Evolutionary conservation across 1,284 basidiomycete species (phyloP), one percentile per base, ranked within the genome.

Genomic region (Moniliophthora roreri): DNA sequence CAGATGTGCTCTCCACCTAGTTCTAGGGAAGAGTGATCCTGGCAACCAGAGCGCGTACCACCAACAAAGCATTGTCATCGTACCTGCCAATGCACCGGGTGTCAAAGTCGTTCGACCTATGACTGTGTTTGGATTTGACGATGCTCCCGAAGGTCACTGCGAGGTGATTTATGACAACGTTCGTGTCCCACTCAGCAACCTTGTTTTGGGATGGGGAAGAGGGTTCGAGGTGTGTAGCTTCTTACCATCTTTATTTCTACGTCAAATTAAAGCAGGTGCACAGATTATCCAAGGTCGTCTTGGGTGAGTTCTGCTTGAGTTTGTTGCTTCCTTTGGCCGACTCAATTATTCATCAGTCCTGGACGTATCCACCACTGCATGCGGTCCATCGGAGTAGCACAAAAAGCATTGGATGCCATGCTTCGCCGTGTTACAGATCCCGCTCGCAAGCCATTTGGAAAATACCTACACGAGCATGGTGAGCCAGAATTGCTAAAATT

Each of bases 291-390:
- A 98, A 82, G 96, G 95, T 34, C 89, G 96, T 63, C 86, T 99
- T 51, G 96, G 95, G 90, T 91, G 66, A 56, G 79, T 68, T 28
- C 8, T 47, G 18, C 26, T 46, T 15, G 13, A 11, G 6, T 10
- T 52, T 52, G 45, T 5, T 44, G 32, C 32, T 16, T 32, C 35
- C 23, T 57, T 9, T 48, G 20, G 2, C 49, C 32, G 52, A 26
- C 44, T 51, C 9, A 58, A 42, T 47, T 24, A 23, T 16, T 11
- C 36, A 50, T 41, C 60, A 90, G 91, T 44, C 96, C 96, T 53
- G 96, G 96, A 21, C 88, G 97, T 53, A 91, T 98, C 63, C 96
- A 98, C 69, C 96, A 99, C 70, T 97, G 95, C 78, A 99, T 99
- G 96, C 87, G 96, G 44, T 92, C 93, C 18, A 91, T 99, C 57